These are phyloP conservation scores for Scalesia atractyloides DNA, from an alignment of 129 eudicot species.

Conservation along the genomic window DNA sequence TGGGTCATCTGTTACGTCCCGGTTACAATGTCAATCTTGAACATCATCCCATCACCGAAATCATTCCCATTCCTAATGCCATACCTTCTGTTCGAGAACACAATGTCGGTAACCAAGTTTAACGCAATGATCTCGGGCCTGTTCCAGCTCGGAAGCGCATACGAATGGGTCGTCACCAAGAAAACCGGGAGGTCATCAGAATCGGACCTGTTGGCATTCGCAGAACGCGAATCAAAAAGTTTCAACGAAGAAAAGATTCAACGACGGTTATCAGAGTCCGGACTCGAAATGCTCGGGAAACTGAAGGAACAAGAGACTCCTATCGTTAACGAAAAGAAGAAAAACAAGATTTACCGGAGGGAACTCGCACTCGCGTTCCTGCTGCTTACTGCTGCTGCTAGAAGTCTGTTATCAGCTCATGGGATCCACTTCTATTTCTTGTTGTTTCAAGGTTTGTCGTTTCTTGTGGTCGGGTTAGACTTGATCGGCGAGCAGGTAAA, in stretches of 20 bases:
- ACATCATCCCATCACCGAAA: conserved; percentile 82
- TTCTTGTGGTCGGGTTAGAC: conserved; percentile 79
- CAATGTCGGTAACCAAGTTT: conserved; percentile 95
- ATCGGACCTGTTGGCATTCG: conserved; percentile 70
- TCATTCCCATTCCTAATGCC: conserved; percentile 94
- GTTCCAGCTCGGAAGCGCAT: conserved; percentile 91
- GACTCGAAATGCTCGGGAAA: conserved; percentile 76
- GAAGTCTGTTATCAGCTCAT: conserved; percentile 88
- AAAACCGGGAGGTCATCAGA: conserved; percentile 90
- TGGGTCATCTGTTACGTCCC: conserved; percentile 98
- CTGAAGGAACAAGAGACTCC: conserved; percentile 50
- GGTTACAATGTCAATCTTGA: conserved; percentile 69
- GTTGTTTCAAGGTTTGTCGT: conserved; percentile 88
- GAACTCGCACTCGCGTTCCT: conserved; percentile 88
- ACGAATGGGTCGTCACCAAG: conserved; percentile 96
- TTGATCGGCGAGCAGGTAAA: conserved; percentile 85
- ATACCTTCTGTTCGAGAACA: conserved; percentile 86
- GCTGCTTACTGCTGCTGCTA: conserved; percentile 81
- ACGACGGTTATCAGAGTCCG: conserved; percentile 81
- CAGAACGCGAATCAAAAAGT: conserved; percentile 66
- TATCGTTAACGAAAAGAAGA: conserved; percentile 47
- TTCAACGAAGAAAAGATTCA: conserved; percentile 69
- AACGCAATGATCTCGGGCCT: conserved; percentile 88
- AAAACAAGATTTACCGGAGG: conserved; percentile 60
- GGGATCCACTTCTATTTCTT: conserved; percentile 92